These are phyloP conservation scores for Scorias spongiosa DNA, from an alignment of 2,329 filamentous ascomycete genomes.

Conservation along the genomic window DNA sequence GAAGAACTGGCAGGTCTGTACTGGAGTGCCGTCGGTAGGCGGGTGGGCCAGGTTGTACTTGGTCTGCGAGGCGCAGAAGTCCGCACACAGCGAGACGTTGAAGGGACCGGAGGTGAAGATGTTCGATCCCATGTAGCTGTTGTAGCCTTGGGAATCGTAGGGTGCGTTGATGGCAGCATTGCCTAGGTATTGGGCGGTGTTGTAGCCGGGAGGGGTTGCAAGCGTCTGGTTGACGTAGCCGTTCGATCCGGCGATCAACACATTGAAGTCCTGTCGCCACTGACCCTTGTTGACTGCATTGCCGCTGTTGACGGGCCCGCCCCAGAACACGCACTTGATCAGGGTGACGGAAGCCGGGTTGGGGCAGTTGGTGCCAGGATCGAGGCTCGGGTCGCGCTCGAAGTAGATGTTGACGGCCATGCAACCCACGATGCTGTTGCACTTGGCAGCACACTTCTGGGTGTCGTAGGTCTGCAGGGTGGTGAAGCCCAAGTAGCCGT, in stretches of 20 bases:
- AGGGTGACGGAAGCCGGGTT: conserved; percentile 6
- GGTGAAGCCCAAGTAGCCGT: conserved; percentile 11
- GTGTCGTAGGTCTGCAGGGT: conserved; percentile 15
- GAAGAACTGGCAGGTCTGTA: conserved; percentile 10
- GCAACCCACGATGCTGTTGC: conserved; percentile 8
- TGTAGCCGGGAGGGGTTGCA: conserved; percentile 4
- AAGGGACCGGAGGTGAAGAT: conserved; percentile 14
- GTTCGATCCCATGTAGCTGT: conserved; percentile 15
- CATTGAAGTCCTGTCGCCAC: conserved; percentile 13
- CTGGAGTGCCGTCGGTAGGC: conserved; percentile 7
- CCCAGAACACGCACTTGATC: conserved; percentile 9
- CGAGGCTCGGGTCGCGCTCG: conserved; percentile 6
- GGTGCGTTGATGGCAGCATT: conserved; percentile 15
- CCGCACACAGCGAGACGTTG: conserved; percentile 16
- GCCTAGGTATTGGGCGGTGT: conserved; percentile 5
- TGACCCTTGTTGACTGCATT: conserved; percentile 8
- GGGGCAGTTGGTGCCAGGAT: conserved; percentile 6
- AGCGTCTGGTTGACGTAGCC: conserved; percentile 17
- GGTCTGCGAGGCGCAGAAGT: conserved; percentile 9
- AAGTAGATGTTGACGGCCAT: conserved; percentile 12
- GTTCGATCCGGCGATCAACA: conserved; percentile 19
- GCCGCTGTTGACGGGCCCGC: conserved; percentile 3
- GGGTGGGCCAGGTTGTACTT: conserved; percentile 6
- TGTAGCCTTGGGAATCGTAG: conserved; percentile 9
- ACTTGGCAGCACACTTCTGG: conserved; percentile 12